Percentiles rank a stretch among this genome's conserved stretches.
These are phyloP conservation scores for Tilletia setariae DNA, from an alignment of 1,284 basidiomycete species.

Conservation along the genomic window DNA sequence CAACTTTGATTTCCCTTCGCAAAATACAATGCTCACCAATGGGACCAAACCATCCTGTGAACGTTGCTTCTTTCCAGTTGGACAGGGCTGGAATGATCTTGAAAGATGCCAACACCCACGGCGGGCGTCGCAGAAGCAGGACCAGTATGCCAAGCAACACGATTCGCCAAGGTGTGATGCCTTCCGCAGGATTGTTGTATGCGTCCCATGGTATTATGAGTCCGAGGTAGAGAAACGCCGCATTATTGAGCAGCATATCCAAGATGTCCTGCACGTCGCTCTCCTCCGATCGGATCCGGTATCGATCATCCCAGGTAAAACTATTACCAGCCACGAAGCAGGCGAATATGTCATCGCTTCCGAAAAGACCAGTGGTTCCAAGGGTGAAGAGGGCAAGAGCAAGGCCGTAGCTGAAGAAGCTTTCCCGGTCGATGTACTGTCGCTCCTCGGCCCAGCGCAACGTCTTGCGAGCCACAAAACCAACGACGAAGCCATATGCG, in stretches of 20 bases:
- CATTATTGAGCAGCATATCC: slow-evolving; percentile 59
- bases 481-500: slow-evolving; percentile 54
- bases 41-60: slow-evolving; percentile 53
- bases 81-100: slow-evolving; percentile 45
- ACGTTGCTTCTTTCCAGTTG: slow-evolving; percentile 41
- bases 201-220: slow-evolving; percentile 54
- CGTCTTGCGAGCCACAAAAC: slow-evolving; percentile 55
- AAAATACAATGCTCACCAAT: slow-evolving; percentile 27
- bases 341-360: slow-evolving; percentile 56
- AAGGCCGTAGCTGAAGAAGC: slow-evolving; percentile 55
- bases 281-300: slow-evolving; percentile 59
- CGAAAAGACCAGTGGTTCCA: slow-evolving; percentile 56
- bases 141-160: slow-evolving; percentile 41
- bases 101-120: slow-evolving; percentile 42
- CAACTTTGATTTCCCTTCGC: background rate
- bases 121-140: slow-evolving; percentile 44
- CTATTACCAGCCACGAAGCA: slow-evolving; percentile 56
- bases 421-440: slow-evolving; percentile 54
- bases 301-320: slow-evolving; percentile 57
- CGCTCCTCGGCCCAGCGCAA: slow-evolving; percentile 54
- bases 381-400: slow-evolving; percentile 56
- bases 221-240: slow-evolving; percentile 56
- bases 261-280: slow-evolving; percentile 61
- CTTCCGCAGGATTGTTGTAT: slow-evolving; percentile 30
- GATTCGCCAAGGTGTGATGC: slow-evolving; percentile 45